Conservation (phyloP, 441 rosid species). For the Jatropha podagrica region DNA sequence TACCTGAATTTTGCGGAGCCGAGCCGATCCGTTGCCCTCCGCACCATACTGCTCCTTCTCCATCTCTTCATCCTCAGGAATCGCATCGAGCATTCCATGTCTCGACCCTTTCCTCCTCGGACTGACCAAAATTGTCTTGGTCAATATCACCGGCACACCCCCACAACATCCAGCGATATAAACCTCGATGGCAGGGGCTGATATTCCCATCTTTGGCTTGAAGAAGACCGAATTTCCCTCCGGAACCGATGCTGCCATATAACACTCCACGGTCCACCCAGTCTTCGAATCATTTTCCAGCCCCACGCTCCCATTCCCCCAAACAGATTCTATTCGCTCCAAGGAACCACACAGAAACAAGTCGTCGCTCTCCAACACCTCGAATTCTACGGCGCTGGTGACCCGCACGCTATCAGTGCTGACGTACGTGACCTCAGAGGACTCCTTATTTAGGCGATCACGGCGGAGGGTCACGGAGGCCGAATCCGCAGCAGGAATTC, state of each 20-base stretch:
- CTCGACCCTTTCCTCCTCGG: conserved; percentile 64
- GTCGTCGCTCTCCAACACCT: conserved; percentile 54
- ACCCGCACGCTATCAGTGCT: conserved; percentile 83
- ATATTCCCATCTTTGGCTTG: conserved; percentile 54
- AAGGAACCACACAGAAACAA: conserved; percentile 71
- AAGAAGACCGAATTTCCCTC: conserved; percentile 49
- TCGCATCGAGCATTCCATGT: conserved; percentile 60
- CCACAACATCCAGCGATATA: conserved; percentile 89
- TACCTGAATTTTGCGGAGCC: conserved; percentile 58
- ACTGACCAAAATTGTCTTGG: conserved; percentile 69
- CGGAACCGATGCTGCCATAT: conserved; percentile 47
- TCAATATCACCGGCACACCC: conserved; percentile 79
- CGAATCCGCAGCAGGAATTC: conserved; percentile 58
- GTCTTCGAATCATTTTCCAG: conserved; percentile 49
- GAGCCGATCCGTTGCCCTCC: conserved; percentile 32
- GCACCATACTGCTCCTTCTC: conserved; percentile 39
- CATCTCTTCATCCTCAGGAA: conserved; percentile 87
- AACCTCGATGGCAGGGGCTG: conserved; percentile 76
- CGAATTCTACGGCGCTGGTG: conserved; percentile 76
- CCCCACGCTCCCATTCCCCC: conserved; percentile 38
- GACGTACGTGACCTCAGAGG: conserved; percentile 80
- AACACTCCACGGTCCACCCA: conserved; percentile 86
- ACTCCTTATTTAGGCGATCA: conserved; percentile 68
- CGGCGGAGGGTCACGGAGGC: conserved; percentile 68
- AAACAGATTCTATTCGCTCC: conserved; percentile 60